A percentile compares a stretch with the other conserved stretches of the same genome.
phyloP scores from a whole-genome alignment of 1,139 yeast genomes.

The Nakaseomyces uthaithaninus region DNA sequence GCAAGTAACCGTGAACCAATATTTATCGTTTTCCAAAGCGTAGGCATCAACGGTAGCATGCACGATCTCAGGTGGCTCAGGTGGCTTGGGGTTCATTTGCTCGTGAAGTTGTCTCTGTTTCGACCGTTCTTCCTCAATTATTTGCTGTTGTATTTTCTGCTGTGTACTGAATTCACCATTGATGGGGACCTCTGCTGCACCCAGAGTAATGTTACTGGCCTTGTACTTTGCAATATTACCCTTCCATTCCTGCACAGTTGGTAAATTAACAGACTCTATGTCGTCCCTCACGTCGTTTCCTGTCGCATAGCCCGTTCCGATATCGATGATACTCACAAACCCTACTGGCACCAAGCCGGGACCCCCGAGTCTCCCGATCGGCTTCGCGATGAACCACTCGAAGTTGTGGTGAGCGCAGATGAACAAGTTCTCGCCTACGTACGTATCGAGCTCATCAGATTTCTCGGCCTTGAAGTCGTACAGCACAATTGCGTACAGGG shows the following conservation, averaged over 20 bases:
- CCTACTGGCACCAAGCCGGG: slow-evolving; percentile 94
- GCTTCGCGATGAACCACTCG: slow-evolving; percentile 98
- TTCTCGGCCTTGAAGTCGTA: slow-evolving; percentile 88
- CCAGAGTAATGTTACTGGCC: slow-evolving; percentile 74
- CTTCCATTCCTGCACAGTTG: slow-evolving; percentile 95
- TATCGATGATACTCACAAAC: slow-evolving; percentile 78
- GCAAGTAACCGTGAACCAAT: slow-evolving; percentile 77
- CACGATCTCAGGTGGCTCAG: slow-evolving; percentile 31
- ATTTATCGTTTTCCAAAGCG: slow-evolving; percentile 76
- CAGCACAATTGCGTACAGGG: slow-evolving; percentile 59
- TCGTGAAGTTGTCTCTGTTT: slow-evolving; percentile 11
- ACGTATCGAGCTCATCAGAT: slow-evolving; percentile 73
- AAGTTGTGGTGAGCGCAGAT: slow-evolving; percentile 92
- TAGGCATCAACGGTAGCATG: slow-evolving; percentile 75
- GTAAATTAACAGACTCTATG: slow-evolving; percentile 59
- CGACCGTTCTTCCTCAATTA: slow-evolving; percentile 1
- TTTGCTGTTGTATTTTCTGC: slow-evolving; percentile 11
- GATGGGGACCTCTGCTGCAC: slow-evolving; percentile 29
- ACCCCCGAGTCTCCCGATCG: slow-evolving; percentile 89
- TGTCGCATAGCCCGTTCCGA: slow-evolving; percentile 50
- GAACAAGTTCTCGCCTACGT: slow-evolving; percentile 80
- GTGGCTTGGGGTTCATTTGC: slow-evolving; percentile 15
- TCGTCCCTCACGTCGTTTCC: slow-evolving; percentile 44
- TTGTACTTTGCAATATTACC: slow-evolving; percentile 83
- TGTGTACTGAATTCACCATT: slow-evolving; percentile 7